Percentiles rank a stretch among this genome's conserved stretches.
Conservation (phyloP, 768 basidiomycete genomes). For the Boletus sp. region DNA sequence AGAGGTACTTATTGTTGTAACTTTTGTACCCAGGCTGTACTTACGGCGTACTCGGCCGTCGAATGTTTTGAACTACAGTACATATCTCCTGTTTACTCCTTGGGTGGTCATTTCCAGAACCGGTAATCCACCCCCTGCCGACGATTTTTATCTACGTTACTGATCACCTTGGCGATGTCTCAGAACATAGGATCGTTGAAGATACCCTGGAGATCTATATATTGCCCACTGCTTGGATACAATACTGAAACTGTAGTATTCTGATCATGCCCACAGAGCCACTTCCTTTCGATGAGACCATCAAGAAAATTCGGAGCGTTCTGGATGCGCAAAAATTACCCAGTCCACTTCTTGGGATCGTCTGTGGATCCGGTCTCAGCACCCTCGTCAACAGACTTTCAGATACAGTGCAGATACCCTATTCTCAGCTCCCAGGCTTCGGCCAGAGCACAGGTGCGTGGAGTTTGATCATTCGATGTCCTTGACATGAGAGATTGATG, state of each 20-base stretch:
- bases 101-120: no score
- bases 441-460: slow-evolving; percentile 67
- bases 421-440: slow-evolving; percentile 69
- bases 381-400: slow-evolving; percentile 64
- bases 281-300: slow-evolving; percentile 27
- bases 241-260: background rate
- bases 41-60: no score
- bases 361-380: slow-evolving; percentile 83
- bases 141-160: no score
- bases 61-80: no score
- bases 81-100: no score
- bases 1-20: no score
- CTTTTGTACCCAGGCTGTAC: no score
- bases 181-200: background rate
- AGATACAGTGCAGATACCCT: slow-evolving; percentile 58
- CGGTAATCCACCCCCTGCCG: no score
- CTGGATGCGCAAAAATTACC: slow-evolving; percentile 35
- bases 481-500: background rate
- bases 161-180: background rate
- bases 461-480: background rate
- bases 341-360: slow-evolving; percentile 71
- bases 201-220: background rate
- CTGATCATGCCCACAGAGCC: slow-evolving; percentile 13
- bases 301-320: slow-evolving; percentile 28
- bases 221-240: background rate